Evolutionary conservation across 768 basidiomycete species (phyloP).

Genomic region (Panaeolus cyanescens): DNA sequence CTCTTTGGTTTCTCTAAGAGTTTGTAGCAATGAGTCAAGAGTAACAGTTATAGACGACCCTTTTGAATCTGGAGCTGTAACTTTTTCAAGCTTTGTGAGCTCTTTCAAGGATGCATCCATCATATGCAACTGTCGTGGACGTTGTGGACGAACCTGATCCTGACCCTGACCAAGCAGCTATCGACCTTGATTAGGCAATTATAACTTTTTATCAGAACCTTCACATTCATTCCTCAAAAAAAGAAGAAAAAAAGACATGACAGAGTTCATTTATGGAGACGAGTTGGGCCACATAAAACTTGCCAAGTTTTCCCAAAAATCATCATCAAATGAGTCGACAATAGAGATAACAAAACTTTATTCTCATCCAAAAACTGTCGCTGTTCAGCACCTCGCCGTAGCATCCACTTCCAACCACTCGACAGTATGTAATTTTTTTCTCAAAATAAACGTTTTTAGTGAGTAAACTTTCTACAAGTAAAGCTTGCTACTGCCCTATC

Average conservation of each 20-base stretch:
- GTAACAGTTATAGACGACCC: constrained; percentile 55
- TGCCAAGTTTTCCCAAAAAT: constrained; percentile 43
- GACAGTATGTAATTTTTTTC: constrained; percentile 36
- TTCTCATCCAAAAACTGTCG: constrained; percentile 6
- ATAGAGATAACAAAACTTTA: background rate
- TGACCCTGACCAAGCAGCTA: constrained; percentile 1
- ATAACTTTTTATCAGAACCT: background rate
- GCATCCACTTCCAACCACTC: constrained; percentile 14
- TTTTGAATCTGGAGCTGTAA: constrained; percentile 58
- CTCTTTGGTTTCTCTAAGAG: constrained; percentile 58
- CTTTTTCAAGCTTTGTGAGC: constrained; percentile 72
- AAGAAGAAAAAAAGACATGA: constrained; percentile 55
- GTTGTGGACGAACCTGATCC: background rate
- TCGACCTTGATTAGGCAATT: constrained; percentile 5
- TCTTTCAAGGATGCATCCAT: constrained; percentile 84
- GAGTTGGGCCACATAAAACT: constrained; percentile 77
- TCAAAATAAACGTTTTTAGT: background rate
- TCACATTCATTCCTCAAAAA: constrained; percentile 7
- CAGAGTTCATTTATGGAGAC: constrained; percentile 75
- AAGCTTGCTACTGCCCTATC: constrained; percentile 71
- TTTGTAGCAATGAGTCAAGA: constrained; percentile 62
- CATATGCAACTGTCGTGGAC: background rate
- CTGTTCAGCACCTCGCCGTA: constrained; percentile 29
- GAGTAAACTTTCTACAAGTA: constrained; percentile 34
- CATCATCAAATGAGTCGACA: constrained; percentile 19